These are phyloP conservation scores for Pholiota microspora DNA, from an alignment of 768 basidiomycete genomes.

Conservation along the genomic window DNA sequence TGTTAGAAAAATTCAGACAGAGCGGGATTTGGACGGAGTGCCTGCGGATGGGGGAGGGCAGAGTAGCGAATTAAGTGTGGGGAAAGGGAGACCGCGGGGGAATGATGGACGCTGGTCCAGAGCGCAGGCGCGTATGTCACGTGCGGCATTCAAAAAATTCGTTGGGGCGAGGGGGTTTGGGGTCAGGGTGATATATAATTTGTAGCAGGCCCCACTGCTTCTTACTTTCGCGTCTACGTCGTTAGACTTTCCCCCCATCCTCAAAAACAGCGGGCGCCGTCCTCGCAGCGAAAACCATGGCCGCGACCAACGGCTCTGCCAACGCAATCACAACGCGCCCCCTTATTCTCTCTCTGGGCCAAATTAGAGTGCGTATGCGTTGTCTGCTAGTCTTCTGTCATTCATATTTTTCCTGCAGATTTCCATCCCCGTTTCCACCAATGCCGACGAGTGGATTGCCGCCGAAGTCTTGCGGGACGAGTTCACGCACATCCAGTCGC, in stretches of 20 bases:
- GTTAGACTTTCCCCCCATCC: conserved; percentile 22
- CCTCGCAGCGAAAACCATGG: conserved; percentile 32
- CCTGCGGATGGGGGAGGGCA: neutral
- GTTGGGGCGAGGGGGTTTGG: conserved; percentile 43
- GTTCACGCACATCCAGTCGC: conserved; percentile 66
- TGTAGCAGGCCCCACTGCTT: conserved; percentile 18
- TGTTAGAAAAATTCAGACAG: neutral
- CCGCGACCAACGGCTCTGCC: conserved; percentile 38
- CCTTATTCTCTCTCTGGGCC: conserved; percentile 43
- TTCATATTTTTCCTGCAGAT: conserved; percentile 42
- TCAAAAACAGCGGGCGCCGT: conserved; percentile 20
- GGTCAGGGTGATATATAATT: conserved; percentile 42
- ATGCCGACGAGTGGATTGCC: conserved; percentile 82
- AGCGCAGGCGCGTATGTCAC: conserved; percentile 27
- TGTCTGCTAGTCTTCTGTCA: conserved; percentile 6
- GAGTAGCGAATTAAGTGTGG: neutral
- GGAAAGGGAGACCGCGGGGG: neutral
- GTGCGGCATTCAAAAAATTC: conserved; percentile 37
- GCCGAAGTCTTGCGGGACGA: conserved; percentile 92
- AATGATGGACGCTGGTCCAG: neutral
- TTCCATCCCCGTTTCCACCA: conserved; percentile 85
- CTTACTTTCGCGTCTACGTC: conserved; percentile 24
- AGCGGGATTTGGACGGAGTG: neutral
- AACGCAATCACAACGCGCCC: conserved; percentile 46
- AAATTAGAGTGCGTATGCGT: conserved; percentile 47